Conservation (phyloP, 1,284 basidiomycete species). For the Apiotrichum veenhuisii region DNA sequence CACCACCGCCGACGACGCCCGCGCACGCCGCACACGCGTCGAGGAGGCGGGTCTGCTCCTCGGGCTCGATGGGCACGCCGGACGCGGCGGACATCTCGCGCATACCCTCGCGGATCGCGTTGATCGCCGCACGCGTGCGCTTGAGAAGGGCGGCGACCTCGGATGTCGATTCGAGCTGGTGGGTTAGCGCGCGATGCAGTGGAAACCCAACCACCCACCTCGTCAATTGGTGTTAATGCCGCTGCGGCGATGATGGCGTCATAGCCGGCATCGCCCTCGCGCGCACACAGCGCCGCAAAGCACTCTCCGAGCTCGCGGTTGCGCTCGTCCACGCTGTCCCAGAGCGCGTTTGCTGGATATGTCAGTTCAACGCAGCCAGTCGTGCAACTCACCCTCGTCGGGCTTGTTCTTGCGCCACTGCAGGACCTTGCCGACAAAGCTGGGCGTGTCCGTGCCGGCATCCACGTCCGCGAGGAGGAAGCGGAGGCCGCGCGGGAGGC, state of each 20-base stretch:
- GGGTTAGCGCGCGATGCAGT: neutral
- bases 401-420: constrained; percentile 71
- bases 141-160: constrained; percentile 2
- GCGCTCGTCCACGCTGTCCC: constrained; percentile 60
- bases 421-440: constrained; percentile 80
- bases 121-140: constrained; percentile 17
- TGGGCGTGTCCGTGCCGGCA: constrained; percentile 88
- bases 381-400: constrained; percentile 55
- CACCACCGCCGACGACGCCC: constrained; percentile 89
- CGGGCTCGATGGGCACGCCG: constrained; percentile 85
- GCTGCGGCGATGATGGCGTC: constrained; percentile 9
- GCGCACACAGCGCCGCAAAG: constrained; percentile 31
- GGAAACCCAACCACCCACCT: constrained; percentile 26
- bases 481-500: constrained; percentile 72
- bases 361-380: neutral
- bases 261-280: constrained; percentile 42
- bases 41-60: constrained; percentile 81
- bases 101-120: constrained; percentile 78
- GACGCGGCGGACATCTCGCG: constrained; percentile 77
- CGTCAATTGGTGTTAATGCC: constrained; percentile 10
- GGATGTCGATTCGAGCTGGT: neutral
- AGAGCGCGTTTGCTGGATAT: constrained; percentile 60
- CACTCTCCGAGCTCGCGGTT: constrained; percentile 39
- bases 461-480: constrained; percentile 89
- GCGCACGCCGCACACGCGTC: constrained; percentile 70